Conservation (phyloP, 2,329 filamentous ascomycete species). For the Hymenoscyphus fructigenus region DNA sequence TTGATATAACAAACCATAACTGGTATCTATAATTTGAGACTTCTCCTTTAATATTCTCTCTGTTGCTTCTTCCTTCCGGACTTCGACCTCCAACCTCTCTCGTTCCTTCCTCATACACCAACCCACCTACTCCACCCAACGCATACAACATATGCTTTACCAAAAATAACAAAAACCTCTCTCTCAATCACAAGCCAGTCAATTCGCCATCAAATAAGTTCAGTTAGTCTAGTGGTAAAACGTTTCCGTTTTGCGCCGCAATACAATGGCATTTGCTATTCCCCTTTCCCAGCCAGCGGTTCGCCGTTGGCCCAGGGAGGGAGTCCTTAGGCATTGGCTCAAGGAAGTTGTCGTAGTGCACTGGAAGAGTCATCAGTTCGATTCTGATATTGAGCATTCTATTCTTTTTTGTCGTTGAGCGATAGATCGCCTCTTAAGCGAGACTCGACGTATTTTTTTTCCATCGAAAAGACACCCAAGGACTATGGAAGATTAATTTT, state of each 20-base stretch:
- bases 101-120: neutral
- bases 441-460: too few relatives aligned
- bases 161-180: neutral
- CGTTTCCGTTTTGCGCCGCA: too few relatives aligned
- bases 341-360: neutral
- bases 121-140: neutral
- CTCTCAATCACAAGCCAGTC: neutral
- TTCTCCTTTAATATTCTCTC: too few relatives aligned
- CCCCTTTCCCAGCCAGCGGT: neutral
- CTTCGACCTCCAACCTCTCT: neutral
- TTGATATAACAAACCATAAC: too few relatives aligned
- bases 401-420: too few relatives aligned
- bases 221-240: conserved; percentile 1
- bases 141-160: neutral
- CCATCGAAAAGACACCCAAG: too few relatives aligned
- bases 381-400: neutral
- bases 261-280: too few relatives aligned
- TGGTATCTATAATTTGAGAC: too few relatives aligned
- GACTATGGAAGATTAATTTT: too few relatives aligned
- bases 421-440: too few relatives aligned
- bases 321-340: neutral
- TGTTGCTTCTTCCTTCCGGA: too few relatives aligned
- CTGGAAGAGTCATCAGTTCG: neutral
- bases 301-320: too few relatives aligned
- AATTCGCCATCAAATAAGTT: neutral